A percentile compares a stretch with the other conserved stretches of the same genome.
These are phyloP conservation scores for Colletotrichum musae DNA, from an alignment of 2,329 filamentous ascomycete genomes.

Conservation along the genomic window DNA sequence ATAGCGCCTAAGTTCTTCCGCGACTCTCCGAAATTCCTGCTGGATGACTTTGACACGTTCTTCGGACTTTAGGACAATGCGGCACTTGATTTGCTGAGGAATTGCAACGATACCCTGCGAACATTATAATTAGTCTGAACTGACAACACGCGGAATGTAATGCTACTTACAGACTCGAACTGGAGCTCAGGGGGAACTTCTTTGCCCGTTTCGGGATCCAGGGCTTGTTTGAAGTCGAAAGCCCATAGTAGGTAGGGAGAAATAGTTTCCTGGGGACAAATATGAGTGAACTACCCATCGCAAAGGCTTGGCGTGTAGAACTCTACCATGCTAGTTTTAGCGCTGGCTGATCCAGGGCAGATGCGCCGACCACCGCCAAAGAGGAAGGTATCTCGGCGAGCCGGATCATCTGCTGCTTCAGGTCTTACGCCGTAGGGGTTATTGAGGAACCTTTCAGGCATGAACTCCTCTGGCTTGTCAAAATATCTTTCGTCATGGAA, in stretches of 20 bases:
- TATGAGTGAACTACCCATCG: not conserved
- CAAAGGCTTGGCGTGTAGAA: not conserved
- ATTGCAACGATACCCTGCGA: not conserved
- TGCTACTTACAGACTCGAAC: not conserved
- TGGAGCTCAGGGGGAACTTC: not conserved
- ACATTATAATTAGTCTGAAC: not conserved
- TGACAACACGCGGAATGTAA: not conserved
- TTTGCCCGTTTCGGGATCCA: not conserved
- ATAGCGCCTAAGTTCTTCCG: not conserved
- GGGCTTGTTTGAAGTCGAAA: not conserved
- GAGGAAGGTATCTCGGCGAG: not conserved
- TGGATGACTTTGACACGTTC: not conserved
- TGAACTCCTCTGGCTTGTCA: not conserved
- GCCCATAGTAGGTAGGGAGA: not conserved
- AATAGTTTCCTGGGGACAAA: not conserved
- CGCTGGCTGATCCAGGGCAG: slow-evolving; percentile 3
- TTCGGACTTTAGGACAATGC: slow-evolving; percentile 6
- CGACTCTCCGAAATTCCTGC: not conserved
- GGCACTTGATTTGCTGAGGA: not conserved
- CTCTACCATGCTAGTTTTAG: not conserved
- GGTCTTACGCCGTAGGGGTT: not conserved
- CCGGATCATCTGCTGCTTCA: not conserved
- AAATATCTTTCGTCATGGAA: slow-evolving; percentile 1
- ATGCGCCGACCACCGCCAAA: not conserved
- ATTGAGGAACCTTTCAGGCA: not conserved